Conservation (phyloP, 768 basidiomycete species). For the Pulveroboletus sp. region DNA sequence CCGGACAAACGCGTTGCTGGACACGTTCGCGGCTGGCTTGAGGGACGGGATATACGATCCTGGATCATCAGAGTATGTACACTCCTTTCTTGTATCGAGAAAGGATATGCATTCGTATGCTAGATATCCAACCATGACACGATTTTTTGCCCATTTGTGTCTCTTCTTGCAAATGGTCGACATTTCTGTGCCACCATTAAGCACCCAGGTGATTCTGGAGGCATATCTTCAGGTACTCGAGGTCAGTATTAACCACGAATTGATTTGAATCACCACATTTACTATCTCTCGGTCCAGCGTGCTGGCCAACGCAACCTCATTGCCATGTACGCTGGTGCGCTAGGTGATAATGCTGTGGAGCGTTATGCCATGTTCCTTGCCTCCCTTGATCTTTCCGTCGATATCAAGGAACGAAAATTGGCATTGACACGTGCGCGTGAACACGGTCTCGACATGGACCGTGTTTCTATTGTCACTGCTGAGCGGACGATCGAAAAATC, state of each 20-base stretch:
- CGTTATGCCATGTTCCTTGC: conserved; percentile 89
- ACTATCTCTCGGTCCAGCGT: conserved; percentile 34
- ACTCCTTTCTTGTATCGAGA: conserved; percentile 1
- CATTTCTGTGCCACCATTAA: conserved; percentile 61
- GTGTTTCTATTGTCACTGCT: conserved; percentile 77
- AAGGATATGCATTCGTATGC: background rate
- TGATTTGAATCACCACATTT: background rate
- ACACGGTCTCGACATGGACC: conserved; percentile 77
- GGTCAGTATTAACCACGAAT: conserved; percentile 34
- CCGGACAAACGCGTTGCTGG: conserved; percentile 61
- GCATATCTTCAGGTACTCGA: conserved; percentile 87
- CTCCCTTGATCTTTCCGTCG: conserved; percentile 61
- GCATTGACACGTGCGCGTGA: conserved; percentile 75
- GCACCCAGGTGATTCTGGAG: conserved; percentile 79
- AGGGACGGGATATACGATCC: conserved; percentile 45
- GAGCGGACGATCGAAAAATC: conserved; percentile 70
- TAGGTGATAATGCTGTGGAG: conserved; percentile 88
- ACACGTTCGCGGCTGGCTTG: conserved; percentile 60
- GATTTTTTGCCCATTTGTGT: conserved; percentile 93
- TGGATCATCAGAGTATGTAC: conserved; percentile 52
- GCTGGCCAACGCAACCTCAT: conserved; percentile 83
- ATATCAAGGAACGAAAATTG: conserved; percentile 57
- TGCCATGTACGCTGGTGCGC: conserved; percentile 87
- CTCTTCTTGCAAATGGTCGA: conserved; percentile 84
- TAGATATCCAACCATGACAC: conserved; percentile 67